A percentile compares a stretch with the other conserved stretches of the same genome.
Conservation (phyloP, 331 rosid species). For the Erythrophleum ivorense region DNA sequence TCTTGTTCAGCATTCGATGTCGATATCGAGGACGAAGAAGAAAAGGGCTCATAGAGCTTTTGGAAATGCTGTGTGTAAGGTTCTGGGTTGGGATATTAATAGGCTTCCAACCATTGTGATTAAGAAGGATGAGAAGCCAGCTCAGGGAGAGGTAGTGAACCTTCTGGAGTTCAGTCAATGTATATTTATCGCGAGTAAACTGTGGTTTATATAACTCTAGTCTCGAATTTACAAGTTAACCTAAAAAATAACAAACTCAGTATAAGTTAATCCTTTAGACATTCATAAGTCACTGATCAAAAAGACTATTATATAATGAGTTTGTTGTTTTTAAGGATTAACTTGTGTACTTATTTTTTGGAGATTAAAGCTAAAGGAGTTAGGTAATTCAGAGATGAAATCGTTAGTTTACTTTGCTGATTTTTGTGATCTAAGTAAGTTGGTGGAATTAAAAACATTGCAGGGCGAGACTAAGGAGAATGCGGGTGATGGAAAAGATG, state of each 20-base stretch:
- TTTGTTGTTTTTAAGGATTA: background rate
- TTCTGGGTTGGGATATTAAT: slow-evolving; percentile 75
- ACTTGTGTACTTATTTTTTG: background rate
- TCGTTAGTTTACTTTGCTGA: background rate
- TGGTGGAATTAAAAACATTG: slow-evolving; percentile 23
- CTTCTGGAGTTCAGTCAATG: background rate
- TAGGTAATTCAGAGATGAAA: background rate
- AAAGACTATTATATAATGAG: background rate
- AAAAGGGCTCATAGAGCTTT: slow-evolving; percentile 64
- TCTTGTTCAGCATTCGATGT: slow-evolving; percentile 63
- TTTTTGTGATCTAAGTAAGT: background rate
- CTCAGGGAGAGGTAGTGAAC: slow-evolving; percentile 41
- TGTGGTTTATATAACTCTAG: background rate
- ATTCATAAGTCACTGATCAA: background rate
- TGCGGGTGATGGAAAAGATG: slow-evolving; percentile 43
- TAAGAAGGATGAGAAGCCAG: slow-evolving; percentile 40
- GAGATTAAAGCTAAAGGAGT: background rate
- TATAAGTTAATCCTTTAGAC: background rate
- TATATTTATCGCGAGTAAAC: background rate
- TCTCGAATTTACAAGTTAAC: background rate
- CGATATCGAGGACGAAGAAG: slow-evolving; percentile 44
- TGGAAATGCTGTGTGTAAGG: slow-evolving; percentile 62
- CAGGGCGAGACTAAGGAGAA: slow-evolving; percentile 46
- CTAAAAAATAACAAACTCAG: background rate
- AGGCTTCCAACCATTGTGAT: slow-evolving; percentile 57